Conservation (phyloP, 2,329 filamentous ascomycete species). For the Didymella pomorum region DNA sequence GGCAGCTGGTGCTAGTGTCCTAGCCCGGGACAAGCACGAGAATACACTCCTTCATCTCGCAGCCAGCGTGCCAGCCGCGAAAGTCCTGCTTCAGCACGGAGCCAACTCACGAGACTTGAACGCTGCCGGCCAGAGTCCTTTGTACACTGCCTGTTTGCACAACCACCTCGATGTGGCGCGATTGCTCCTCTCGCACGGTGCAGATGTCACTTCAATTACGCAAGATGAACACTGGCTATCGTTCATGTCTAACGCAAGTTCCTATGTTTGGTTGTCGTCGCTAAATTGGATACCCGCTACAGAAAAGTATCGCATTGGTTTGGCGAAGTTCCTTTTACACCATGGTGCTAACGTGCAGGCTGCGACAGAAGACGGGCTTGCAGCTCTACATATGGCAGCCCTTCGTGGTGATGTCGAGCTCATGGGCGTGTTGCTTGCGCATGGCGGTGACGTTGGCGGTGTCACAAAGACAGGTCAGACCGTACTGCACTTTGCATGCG, state of each 20-base stretch:
- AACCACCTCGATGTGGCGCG: neutral
- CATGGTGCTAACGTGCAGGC: neutral
- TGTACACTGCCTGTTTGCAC: neutral
- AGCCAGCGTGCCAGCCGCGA: neutral
- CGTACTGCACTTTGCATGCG: neutral
- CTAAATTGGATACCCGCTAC: neutral
- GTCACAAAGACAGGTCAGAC: neutral
- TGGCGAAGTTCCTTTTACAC: neutral
- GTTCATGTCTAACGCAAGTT: neutral
- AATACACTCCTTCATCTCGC: neutral
- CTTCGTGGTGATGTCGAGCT: neutral
- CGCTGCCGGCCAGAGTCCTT: neutral
- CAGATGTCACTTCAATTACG: neutral
- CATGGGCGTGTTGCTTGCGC: neutral
- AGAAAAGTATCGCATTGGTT: neutral
- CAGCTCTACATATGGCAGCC: constrained; percentile 1
- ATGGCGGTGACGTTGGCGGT: neutral
- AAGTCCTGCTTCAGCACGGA: neutral
- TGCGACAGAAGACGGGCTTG: neutral
- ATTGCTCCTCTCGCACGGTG: neutral
- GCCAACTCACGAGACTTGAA: neutral
- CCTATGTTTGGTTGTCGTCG: neutral
- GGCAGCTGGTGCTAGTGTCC: neutral
- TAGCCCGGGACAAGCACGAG: neutral
- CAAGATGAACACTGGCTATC: neutral